These are phyloP conservation scores for Cucurbita argyrosperma DNA, from an alignment of 306 rosid species.

Conservation along the genomic window DNA sequence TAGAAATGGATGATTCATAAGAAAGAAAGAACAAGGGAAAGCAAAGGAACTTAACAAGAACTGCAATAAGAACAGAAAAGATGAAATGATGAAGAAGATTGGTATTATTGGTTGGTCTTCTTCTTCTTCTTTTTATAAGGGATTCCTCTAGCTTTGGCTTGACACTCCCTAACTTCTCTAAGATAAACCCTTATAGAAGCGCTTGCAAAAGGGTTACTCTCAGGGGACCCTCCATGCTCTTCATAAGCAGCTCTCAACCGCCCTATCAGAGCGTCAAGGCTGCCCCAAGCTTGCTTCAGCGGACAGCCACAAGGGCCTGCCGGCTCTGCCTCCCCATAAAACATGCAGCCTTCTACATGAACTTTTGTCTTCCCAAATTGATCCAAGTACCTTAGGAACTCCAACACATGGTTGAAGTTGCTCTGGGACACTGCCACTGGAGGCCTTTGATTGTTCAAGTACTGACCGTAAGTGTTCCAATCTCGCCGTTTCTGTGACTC, in stretches of 20 bases:
- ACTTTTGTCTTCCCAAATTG: conserved; percentile 73
- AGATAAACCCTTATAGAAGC: conserved; percentile 46
- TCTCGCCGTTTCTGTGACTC: conserved; percentile 69
- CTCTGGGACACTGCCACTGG: conserved; percentile 41
- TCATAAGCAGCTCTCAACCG: conserved; percentile 61
- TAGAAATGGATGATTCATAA: background rate
- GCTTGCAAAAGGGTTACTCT: conserved; percentile 45
- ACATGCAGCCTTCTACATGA: conserved; percentile 53
- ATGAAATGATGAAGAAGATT: background rate
- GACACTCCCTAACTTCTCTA: conserved; percentile 46
- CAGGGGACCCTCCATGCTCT: conserved; percentile 52
- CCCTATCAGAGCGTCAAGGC: conserved; percentile 59
- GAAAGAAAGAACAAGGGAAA: background rate
- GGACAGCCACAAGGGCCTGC: conserved; percentile 64
- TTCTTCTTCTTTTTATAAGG: conserved; percentile 68
- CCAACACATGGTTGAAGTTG: conserved; percentile 53
- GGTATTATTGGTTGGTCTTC: background rate
- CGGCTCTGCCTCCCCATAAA: conserved; percentile 59
- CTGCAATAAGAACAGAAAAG: too few species aligned
- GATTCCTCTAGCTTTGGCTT: conserved; percentile 63
- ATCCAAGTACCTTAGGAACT: conserved; percentile 45
- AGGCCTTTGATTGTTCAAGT: conserved; percentile 47
- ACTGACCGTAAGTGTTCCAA: conserved; percentile 69
- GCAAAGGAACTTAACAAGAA: too few species aligned
- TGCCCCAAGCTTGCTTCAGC: conserved; percentile 58